Evolutionary conservation across 306 rosid genomes (phyloP).

Genomic region (Gastrolobium bilobum): DNA sequence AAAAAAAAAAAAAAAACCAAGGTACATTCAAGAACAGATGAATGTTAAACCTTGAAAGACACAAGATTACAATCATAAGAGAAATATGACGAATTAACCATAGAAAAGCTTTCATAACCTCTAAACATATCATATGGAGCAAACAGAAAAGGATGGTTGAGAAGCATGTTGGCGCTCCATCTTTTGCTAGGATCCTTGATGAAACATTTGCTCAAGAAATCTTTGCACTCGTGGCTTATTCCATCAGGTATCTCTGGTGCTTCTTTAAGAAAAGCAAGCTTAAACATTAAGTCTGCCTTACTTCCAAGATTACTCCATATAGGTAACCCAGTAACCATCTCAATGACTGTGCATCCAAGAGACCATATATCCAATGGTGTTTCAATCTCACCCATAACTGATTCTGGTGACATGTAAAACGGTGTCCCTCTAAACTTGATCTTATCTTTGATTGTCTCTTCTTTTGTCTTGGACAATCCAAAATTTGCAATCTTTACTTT

Average conservation of each 20-base stretch:
- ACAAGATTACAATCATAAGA: too few species aligned
- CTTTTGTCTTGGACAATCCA: neutral
- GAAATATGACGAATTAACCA: too few species aligned
- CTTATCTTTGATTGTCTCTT: neutral
- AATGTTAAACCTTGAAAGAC: too few species aligned
- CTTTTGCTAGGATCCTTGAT: neutral
- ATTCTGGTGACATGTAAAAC: too few species aligned
- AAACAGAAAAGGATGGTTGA: neutral
- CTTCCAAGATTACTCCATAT: neutral
- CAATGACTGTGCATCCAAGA: neutral
- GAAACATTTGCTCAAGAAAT: neutral
- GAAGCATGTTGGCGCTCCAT: neutral
- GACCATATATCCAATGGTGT: neutral
- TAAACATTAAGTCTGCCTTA: neutral
- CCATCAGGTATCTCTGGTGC: neutral
- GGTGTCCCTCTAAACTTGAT: too few species aligned
- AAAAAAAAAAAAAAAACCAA: too few species aligned
- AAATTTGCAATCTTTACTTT: neutral
- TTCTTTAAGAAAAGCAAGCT: neutral
- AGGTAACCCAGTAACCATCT: neutral
- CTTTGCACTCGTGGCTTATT: neutral
- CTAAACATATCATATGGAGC: too few species aligned
- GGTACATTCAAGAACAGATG: too few species aligned
- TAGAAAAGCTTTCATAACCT: too few species aligned
- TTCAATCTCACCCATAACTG: neutral